Percentiles rank a stretch among this genome's conserved stretches.
Evolutionary conservation across 805 yeast species (phyloP).

Genomic region (Blastobotrys attinorum): DNA sequence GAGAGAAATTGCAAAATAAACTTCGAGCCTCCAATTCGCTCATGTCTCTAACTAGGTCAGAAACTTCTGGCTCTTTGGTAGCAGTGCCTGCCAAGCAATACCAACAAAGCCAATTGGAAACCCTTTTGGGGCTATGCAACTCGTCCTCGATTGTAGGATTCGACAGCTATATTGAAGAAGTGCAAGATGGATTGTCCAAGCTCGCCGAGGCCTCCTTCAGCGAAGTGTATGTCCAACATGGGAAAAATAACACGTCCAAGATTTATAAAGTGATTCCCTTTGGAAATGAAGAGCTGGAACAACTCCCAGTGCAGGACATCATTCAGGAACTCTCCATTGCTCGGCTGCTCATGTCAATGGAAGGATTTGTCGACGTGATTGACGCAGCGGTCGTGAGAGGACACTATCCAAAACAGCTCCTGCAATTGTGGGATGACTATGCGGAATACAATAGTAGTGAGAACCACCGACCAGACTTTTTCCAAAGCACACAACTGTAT

Average conservation of each 20-base stretch:
- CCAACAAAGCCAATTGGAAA: constrained; percentile 27
- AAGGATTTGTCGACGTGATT: constrained; percentile 40
- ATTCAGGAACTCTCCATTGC: constrained; percentile 42
- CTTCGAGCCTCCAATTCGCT: constrained; percentile 44
- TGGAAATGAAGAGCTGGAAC: constrained; percentile 37
- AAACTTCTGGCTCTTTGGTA: constrained; percentile 16
- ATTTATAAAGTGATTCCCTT: constrained; percentile 48
- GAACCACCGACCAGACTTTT: constrained; percentile 35
- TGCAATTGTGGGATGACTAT: constrained; percentile 40
- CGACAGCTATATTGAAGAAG: constrained; percentile 22
- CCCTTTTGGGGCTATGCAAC: constrained; percentile 32
- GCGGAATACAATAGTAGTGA: constrained; percentile 22
- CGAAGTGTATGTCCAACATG: constrained; percentile 34
- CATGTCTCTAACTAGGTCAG: constrained; percentile 30
- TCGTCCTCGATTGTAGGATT: constrained; percentile 29
- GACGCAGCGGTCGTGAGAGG: constrained; percentile 43
- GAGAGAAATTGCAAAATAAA: constrained; percentile 47
- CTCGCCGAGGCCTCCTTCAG: constrained; percentile 42
- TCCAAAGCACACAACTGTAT: constrained; percentile 28
- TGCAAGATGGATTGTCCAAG: constrained; percentile 27
- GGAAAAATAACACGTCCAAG: constrained; percentile 22
- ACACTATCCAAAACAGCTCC: constrained; percentile 32
- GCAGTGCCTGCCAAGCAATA: constrained; percentile 32
- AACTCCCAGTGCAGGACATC: constrained; percentile 35
- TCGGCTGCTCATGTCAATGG: constrained; percentile 31